Conservation (phyloP, 192 early-diverging fungal species). For the Rhizoclosmatium sp. region DNA sequence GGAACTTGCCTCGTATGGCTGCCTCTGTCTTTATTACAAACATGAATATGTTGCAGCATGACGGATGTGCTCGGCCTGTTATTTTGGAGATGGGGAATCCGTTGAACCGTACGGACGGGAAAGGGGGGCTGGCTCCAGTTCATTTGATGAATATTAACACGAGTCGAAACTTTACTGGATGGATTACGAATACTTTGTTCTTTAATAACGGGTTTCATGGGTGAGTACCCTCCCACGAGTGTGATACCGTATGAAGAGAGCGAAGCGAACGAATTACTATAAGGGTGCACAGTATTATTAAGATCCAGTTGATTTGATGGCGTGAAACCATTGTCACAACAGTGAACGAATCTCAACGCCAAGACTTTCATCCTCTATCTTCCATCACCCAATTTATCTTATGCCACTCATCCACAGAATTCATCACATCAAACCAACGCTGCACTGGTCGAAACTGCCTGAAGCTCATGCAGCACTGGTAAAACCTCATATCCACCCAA, state of each 20-base stretch:
- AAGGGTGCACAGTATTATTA: too few species aligned
- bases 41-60: slow-evolving; percentile 14
- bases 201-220: slow-evolving; percentile 4
- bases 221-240: background rate
- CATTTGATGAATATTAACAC: slow-evolving; percentile 6
- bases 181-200: background rate
- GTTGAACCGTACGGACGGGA: background rate
- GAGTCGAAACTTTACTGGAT: slow-evolving; percentile 4
- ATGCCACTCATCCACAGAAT: background rate
- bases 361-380: too few species aligned
- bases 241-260: too few species aligned
- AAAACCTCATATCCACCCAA: slow-evolving; percentile 8
- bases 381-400: too few species aligned
- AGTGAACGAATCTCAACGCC: too few species aligned
- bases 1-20: background rate
- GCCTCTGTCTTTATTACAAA: slow-evolving; percentile 8
- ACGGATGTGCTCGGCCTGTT: background rate
- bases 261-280: too few species aligned
- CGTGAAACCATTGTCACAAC: too few species aligned
- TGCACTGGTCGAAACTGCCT: slow-evolving; percentile 12
- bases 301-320: too few species aligned
- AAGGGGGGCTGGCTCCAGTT: background rate
- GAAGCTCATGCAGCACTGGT: background rate
- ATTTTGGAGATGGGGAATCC: background rate
- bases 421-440: slow-evolving; percentile 6